Evolutionary conservation across 441 rosid species (phyloP).

Genomic region (Aleurites moluccanus): DNA sequence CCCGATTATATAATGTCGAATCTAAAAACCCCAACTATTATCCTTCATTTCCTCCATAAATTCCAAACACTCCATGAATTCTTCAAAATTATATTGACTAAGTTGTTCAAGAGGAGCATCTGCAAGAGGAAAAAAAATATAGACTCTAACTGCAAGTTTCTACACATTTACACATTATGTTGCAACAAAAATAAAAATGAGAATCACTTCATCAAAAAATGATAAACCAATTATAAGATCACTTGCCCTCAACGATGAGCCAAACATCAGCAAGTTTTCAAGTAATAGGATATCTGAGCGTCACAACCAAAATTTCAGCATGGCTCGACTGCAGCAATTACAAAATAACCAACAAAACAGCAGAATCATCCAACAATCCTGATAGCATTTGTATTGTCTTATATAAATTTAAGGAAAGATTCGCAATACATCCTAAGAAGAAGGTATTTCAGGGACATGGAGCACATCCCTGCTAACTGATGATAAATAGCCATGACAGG

Average conservation of each 20-base stretch:
- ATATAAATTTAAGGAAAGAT: not conserved
- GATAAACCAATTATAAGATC: not conserved
- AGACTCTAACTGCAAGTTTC: conserved; percentile 14
- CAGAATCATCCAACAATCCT: not conserved
- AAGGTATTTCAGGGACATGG: not conserved
- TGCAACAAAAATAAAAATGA: not conserved
- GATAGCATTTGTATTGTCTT: not conserved
- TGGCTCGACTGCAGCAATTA: not conserved
- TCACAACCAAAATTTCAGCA: not conserved
- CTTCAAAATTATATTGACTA: conserved; percentile 19
- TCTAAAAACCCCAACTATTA: conserved; percentile 5
- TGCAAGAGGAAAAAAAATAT: conserved; percentile 22
- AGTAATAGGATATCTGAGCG: not conserved
- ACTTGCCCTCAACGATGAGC: not conserved
- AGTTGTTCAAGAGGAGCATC: conserved; percentile 22
- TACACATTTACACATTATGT: not conserved
- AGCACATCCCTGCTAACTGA: not conserved
- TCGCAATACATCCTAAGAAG: not conserved
- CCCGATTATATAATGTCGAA: not conserved
- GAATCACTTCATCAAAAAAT: not conserved
- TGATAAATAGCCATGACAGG: not conserved
- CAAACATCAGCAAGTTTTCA: not conserved
- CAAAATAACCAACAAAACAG: not conserved
- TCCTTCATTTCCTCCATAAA: conserved; percentile 14
- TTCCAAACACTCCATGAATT: conserved; percentile 7